These are phyloP conservation scores for Allantophomopsis lycopodina DNA, from an alignment of 2,329 filamentous ascomycete genomes.

Conservation along the genomic window DNA sequence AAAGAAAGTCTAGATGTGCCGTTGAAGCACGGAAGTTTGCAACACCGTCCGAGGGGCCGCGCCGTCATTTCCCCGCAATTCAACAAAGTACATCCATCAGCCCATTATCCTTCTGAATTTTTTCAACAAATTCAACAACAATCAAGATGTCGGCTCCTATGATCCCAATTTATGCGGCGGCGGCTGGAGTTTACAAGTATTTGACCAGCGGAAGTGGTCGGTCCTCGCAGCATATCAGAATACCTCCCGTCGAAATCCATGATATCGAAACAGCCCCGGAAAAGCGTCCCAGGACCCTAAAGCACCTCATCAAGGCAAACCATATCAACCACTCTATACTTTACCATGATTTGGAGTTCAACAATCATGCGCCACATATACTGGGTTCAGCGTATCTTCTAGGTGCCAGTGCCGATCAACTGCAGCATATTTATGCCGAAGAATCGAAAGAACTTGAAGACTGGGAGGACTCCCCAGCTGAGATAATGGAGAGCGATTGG, in stretches of 20 bases:
- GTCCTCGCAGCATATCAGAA: slow-evolving; percentile 26
- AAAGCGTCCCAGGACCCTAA: slow-evolving; percentile 69
- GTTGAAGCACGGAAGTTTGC: too few species aligned
- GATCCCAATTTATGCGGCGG: slow-evolving; percentile 27
- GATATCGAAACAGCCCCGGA: slow-evolving; percentile 70
- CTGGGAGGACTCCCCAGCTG: slow-evolving; percentile 74
- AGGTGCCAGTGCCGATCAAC: slow-evolving; percentile 57
- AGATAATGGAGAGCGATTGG: slow-evolving; percentile 79
- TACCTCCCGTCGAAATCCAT: slow-evolving; percentile 61
- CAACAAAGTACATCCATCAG: too few species aligned
- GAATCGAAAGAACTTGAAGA: slow-evolving; percentile 59
- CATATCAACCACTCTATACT: slow-evolving; percentile 81
- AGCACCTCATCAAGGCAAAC: slow-evolving; percentile 83
- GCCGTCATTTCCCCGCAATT: slow-evolving; percentile 3
- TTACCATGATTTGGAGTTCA: slow-evolving; percentile 58
- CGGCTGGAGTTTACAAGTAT: slow-evolving; percentile 22
- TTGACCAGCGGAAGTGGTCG: slow-evolving; percentile 14
- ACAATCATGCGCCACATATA: slow-evolving; percentile 76
- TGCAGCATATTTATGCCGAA: slow-evolving; percentile 70
- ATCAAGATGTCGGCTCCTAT: slow-evolving; percentile 22
- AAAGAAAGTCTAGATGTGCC: too few species aligned
- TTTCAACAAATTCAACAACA: neutral
- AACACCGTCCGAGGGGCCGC: neutral
- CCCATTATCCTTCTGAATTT: neutral
- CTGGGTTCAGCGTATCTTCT: slow-evolving; percentile 78